Evolutionary conservation across 352 stramenopile species (phyloP).

Genomic region (Globisporangium acanthophoron): DNA sequence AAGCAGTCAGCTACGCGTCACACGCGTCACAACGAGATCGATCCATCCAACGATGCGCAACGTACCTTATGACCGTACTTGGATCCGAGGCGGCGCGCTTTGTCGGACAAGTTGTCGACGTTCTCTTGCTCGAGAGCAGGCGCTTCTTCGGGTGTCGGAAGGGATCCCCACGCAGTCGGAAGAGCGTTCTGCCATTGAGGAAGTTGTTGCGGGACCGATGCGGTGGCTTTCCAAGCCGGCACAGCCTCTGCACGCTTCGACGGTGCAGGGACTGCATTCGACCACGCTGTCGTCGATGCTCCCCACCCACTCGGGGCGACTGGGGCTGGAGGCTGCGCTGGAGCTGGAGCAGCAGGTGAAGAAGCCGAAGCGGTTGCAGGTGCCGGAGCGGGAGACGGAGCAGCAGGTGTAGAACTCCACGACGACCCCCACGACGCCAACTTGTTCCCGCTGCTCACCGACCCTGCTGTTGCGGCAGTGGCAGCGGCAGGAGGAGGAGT

Average conservation of each 20-base stretch:
- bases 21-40: neutral
- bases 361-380: constrained; percentile 1
- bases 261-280: constrained; percentile 12
- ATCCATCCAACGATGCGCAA: neutral
- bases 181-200: constrained; percentile 8
- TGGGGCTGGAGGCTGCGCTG: constrained; percentile 9
- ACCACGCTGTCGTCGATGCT: constrained; percentile 20
- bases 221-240: constrained; percentile 15
- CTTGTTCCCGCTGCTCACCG: constrained; percentile 1
- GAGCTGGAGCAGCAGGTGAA: neutral
- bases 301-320: constrained; percentile 8
- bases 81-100: constrained; percentile 55
- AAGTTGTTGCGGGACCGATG: constrained; percentile 5
- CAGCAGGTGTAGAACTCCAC: constrained; percentile 3
- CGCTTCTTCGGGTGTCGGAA: neutral
- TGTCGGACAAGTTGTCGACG: constrained; percentile 42
- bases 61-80: constrained; percentile 69
- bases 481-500: neutral
- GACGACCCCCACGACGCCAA: constrained; percentile 6
- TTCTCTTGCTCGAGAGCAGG: constrained; percentile 13
- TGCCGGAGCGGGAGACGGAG: neutral
- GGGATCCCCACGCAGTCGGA: neutral
- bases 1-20: neutral
- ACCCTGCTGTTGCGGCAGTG: neutral
- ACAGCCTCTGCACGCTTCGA: constrained; percentile 1